phyloP scores from a whole-genome alignment of 768 basidiomycete species.

The Suillus paluster region DNA sequence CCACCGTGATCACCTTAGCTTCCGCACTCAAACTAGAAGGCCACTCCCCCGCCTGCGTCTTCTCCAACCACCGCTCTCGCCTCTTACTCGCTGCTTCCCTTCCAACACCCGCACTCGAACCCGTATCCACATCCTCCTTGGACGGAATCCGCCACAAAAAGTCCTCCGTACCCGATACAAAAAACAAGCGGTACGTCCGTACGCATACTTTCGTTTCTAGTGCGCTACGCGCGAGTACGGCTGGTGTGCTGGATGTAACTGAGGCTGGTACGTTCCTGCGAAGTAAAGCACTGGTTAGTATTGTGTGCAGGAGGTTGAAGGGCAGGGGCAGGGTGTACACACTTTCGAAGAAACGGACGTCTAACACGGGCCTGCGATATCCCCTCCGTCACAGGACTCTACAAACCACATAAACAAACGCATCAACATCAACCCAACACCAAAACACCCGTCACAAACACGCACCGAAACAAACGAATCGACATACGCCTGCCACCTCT shows the following conservation, averaged over 20 bases:
- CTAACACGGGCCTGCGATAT: constrained; percentile 50
- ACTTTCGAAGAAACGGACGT: constrained; percentile 73
- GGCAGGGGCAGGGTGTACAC: constrained; percentile 19
- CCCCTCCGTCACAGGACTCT: constrained; percentile 65
- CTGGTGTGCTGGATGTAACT: constrained; percentile 37
- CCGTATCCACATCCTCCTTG: constrained; percentile 42
- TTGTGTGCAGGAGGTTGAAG: constrained; percentile 31
- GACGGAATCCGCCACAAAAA: constrained; percentile 54
- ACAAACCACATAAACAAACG: neutral
- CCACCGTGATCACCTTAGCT: neutral
- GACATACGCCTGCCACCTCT: constrained; percentile 81
- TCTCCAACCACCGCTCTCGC: constrained; percentile 31
- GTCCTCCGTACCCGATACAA: constrained; percentile 71
- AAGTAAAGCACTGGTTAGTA: constrained; percentile 23
- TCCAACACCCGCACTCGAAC: constrained; percentile 30
- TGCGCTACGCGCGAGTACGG: constrained; percentile 56
- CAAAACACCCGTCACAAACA: neutral
- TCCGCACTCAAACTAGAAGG: neutral
- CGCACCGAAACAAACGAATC: constrained; percentile 74
- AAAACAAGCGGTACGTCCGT: constrained; percentile 81
- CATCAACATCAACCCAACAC: neutral
- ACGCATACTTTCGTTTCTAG: constrained; percentile 88
- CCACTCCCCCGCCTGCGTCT: constrained; percentile 9
- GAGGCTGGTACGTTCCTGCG: constrained; percentile 26
- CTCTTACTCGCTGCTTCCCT: constrained; percentile 15